Base-by-base conservation (phyloP, 768 basidiomycete genomes). In the Auricularia auricula-judae region DNA sequence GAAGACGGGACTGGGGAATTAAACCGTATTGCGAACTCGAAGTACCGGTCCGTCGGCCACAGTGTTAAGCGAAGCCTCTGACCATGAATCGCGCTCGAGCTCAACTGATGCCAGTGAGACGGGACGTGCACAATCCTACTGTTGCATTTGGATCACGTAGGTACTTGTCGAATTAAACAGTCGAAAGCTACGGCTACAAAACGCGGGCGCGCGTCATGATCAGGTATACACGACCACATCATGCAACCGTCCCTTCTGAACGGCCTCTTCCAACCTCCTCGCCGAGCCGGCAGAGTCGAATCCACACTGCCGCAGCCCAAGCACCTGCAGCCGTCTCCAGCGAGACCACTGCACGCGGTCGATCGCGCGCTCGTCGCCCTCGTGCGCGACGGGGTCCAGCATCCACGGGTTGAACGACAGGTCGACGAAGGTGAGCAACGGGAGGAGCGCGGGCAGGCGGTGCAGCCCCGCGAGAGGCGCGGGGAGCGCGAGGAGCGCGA, bases 221-320 rank as follows among this genome's bases (percentile, higher is more conserved):
- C 29, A 29, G 29, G 29, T 29, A 29, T 51, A 51, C 7, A 87
- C 70, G 53, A 72, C 73, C 39, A 91, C 76, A 69, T 87, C 86
- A 65, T 82, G 81, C 87, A 87, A 88, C 66, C 86, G 80, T 0
- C 82, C 81, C 69, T 77, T 74, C 68, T 89, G 88, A 47, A 90
- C 11, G 33, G 23, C n/a, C 43, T 65, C 14, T 14, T 11, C 21
- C 8, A 65, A 70, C 63, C 74, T 79, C 43, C 64, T 67, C 23
- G 80, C 63, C 36, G 84, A 71, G n/a, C 73, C 76, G 44, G 69
- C 69, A 1, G n/a, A n/a, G n/a, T 81, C 76, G 33, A 86, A 68
- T 56, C 72, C 70, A 72, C 85, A 88, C 51, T 72, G 81, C 67
- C 86, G 76, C 62, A 87, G 71, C 1, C 85, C 87, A 35, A 90